phyloP scores from a whole-genome alignment of 129 eudicot genomes.

The Pseudognaphalium luteoalbum region DNA sequence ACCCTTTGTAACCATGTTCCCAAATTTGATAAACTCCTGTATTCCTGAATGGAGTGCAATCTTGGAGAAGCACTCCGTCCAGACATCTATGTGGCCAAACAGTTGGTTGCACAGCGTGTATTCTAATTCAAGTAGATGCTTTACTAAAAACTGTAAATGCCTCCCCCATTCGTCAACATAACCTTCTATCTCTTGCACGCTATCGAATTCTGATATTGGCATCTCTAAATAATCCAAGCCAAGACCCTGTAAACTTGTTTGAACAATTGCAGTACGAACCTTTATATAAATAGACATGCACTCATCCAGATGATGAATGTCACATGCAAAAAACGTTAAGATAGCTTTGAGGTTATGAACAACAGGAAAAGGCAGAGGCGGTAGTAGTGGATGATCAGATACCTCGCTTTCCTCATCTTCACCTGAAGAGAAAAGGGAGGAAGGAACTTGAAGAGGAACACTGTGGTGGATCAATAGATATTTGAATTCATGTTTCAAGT shows the following conservation, averaged over 20 bases:
- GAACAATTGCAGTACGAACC: conserved; percentile 41
- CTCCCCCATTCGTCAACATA: conserved; percentile 63
- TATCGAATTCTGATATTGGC: conserved; percentile 53
- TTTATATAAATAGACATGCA: conserved; percentile 52
- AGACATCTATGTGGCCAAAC: conserved; percentile 34
- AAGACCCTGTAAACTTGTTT: conserved; percentile 51
- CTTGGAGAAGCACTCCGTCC: conserved; percentile 56
- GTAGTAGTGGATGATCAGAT: conserved; percentile 7
- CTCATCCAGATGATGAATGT: conserved; percentile 35
- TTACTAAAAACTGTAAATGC: conserved; percentile 70
- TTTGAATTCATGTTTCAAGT: conserved; percentile 51
- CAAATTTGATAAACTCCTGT: conserved; percentile 56
- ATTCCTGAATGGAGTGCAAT: conserved; percentile 59
- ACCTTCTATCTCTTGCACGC: conserved; percentile 53
- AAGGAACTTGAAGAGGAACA: conserved; percentile 34
- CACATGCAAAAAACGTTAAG: conserved; percentile 42
- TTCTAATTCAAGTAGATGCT: conserved; percentile 57
- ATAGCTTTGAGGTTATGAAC: conserved; percentile 54
- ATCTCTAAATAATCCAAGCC: conserved; percentile 52
- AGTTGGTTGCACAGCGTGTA: conserved; percentile 49
- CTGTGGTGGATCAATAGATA: conserved; percentile 39
- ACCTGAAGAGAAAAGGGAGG: conserved; percentile 33
- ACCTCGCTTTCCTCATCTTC: conserved; percentile 29
- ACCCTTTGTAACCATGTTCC: conserved; percentile 46
- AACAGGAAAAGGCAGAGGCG: conserved; percentile 37